Conservation (phyloP, 75 land plant genomes). For the Pseudotsuga menziesii region DNA sequence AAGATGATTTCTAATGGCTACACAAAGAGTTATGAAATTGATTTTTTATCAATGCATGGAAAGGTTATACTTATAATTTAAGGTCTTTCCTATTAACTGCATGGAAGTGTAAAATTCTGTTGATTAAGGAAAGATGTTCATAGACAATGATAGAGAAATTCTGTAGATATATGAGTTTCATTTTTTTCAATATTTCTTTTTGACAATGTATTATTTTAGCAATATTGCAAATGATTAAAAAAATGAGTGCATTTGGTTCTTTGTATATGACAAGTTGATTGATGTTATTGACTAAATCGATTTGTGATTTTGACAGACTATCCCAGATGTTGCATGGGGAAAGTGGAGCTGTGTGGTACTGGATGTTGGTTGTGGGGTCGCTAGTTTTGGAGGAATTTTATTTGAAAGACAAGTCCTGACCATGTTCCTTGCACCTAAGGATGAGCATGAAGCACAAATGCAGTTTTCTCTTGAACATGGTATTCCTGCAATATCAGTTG, state of each 20-base stretch:
- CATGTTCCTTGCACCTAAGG: conserved; percentile 94
- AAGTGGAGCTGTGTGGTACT: conserved; percentile 59
- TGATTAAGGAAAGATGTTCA: background rate
- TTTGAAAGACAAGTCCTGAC: conserved; percentile 72
- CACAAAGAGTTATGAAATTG: too few relatives aligned
- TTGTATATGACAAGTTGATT: background rate
- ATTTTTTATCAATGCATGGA: background rate
- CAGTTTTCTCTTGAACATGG: conserved; percentile 95
- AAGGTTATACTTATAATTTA: background rate
- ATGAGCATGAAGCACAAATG: conserved; percentile 95
- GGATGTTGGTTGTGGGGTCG: conserved; percentile 97
- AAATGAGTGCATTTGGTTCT: background rate
- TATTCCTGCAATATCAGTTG: conserved; percentile 82
- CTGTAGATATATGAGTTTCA: too few relatives aligned
- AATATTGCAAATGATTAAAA: background rate
- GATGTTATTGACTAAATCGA: background rate
- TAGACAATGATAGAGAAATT: too few relatives aligned
- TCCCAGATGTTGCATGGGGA: conserved; percentile 65
- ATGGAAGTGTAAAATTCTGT: background rate
- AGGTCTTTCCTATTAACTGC: background rate
- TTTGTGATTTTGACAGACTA: conserved; percentile 26
- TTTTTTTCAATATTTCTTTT: too few relatives aligned
- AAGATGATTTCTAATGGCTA: too few relatives aligned
- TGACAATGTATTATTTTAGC: background rate
- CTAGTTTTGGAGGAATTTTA: conserved; percentile 91